Evolutionary conservation across 1,284 basidiomycete genomes (phyloP).

Genomic region (Pterula multifida): DNA sequence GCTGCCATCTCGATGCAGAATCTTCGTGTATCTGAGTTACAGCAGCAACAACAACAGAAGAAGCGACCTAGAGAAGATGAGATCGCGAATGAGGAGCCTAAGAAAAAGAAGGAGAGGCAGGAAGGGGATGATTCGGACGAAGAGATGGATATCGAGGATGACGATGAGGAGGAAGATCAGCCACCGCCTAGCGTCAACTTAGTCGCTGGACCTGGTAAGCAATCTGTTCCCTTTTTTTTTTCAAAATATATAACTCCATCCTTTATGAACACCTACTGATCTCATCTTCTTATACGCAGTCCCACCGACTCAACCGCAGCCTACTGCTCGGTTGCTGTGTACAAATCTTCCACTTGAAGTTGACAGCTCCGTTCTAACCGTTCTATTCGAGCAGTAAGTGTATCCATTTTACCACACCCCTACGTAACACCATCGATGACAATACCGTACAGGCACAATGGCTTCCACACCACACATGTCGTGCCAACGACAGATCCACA

Average conservation of each 20-base stretch:
- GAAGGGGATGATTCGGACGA: conserved; percentile 46
- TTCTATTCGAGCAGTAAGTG: conserved; percentile 81
- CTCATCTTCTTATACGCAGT: conserved; percentile 25
- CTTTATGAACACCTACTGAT: conserved; percentile 31
- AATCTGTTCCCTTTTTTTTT: conserved; percentile 5
- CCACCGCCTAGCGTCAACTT: conserved; percentile 7
- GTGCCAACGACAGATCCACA: conserved; percentile 43
- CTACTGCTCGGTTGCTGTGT: conserved; percentile 57
- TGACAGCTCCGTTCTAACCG: conserved; percentile 65
- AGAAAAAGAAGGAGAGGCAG: conserved; percentile 58
- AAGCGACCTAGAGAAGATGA: conserved; percentile 65
- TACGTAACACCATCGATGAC: not conserved
- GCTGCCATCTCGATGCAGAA: conserved; percentile 14
- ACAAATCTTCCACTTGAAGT: conserved; percentile 75
- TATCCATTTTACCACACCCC: not conserved
- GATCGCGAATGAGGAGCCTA: conserved; percentile 39
- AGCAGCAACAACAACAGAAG: conserved; percentile 27
- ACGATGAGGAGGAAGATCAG: conserved; percentile 37
- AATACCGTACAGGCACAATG: conserved; percentile 48
- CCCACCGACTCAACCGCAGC: conserved; percentile 41
- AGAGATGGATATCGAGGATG: conserved; percentile 80
- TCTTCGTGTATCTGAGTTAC: conserved; percentile 15
- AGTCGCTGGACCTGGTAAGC: conserved; percentile 1
- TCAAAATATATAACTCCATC: conserved; percentile 22
- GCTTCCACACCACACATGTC: conserved; percentile 61